A percentile compares a stretch with the other conserved stretches of the same genome.
phyloP scores from a whole-genome alignment of 192 early-diverging fungal species.

The Linnemannia schmuckeri region DNA sequence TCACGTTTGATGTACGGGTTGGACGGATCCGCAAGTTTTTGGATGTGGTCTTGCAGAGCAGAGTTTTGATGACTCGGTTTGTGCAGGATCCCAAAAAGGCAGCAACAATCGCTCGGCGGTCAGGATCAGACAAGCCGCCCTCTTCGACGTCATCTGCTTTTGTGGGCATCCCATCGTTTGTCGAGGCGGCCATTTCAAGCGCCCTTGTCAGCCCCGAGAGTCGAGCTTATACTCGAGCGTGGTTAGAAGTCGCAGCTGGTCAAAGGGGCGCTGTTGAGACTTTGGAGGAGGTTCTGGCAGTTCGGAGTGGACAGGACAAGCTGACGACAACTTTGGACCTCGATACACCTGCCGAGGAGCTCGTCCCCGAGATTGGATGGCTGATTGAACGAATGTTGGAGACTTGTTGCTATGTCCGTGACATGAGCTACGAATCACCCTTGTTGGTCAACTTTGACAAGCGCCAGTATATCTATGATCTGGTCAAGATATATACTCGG shows the following conservation, averaged over 20 bases:
- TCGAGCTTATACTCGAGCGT: constrained; percentile 72
- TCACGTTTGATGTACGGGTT: constrained; percentile 66
- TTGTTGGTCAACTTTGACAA: constrained; percentile 78
- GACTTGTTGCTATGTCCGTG: constrained; percentile 74
- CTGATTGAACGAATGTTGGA: constrained; percentile 79
- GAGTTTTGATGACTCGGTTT: constrained; percentile 47
- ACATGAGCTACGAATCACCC: constrained; percentile 66
- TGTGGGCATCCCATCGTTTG: constrained; percentile 71
- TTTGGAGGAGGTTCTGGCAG: constrained; percentile 53
- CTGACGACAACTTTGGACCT: neutral
- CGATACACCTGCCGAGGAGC: constrained; percentile 31
- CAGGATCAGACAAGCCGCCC: neutral
- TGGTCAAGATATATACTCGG: constrained; percentile 57
- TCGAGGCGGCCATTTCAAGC: constrained; percentile 76
- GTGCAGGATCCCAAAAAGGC: constrained; percentile 10
- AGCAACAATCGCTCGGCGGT: neutral
- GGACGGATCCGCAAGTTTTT: constrained; percentile 72
- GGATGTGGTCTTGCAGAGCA: constrained; percentile 69
- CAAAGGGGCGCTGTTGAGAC: constrained; percentile 70
- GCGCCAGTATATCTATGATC: constrained; percentile 73
- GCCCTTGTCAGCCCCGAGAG: constrained; percentile 80
- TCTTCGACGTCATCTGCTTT: neutral
- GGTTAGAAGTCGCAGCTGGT: constrained; percentile 71
- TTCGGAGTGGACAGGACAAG: neutral
- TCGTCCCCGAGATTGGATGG: constrained; percentile 82